Conservation (phyloP, 2,329 filamentous ascomycete species). For the Neonectria coccinea region DNA sequence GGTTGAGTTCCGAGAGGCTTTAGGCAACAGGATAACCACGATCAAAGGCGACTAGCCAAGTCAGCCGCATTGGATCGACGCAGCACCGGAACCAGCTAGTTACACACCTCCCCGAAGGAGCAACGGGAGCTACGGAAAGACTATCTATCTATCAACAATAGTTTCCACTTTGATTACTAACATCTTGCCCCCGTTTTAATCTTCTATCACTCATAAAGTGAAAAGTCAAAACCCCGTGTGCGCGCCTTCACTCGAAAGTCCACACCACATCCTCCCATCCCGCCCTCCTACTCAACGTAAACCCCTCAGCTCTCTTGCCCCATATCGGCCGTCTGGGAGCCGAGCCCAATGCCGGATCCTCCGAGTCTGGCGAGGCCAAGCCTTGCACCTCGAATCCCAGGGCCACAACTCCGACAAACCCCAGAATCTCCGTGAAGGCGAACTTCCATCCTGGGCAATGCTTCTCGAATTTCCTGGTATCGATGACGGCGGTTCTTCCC, state of each 20-base stretch:
- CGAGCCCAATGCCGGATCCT: slow-evolving; percentile 15
- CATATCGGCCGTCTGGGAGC: slow-evolving; percentile 24
- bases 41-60: no score
- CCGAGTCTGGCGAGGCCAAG: slow-evolving; percentile 24
- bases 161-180: no score
- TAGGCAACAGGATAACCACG: no score
- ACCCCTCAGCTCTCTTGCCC: background rate
- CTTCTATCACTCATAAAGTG: no score
- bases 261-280: slow-evolving; percentile 29
- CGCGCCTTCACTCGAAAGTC: background rate
- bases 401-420: slow-evolving; percentile 22
- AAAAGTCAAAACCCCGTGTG: no score
- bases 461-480: slow-evolving; percentile 51
- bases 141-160: no score
- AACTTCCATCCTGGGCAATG: slow-evolving; percentile 52
- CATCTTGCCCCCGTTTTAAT: no score
- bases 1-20: no score
- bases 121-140: no score
- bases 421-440: slow-evolving; percentile 44
- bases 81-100: no score
- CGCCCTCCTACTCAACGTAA: slow-evolving; percentile 7
- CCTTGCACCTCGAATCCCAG: slow-evolving; percentile 32
- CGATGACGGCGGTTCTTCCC: slow-evolving; percentile 43
- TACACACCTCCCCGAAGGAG: no score
- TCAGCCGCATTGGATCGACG: no score